Base-by-base conservation (phyloP, 179 eudicot species). In the Vitellaria paradoxa region DNA sequence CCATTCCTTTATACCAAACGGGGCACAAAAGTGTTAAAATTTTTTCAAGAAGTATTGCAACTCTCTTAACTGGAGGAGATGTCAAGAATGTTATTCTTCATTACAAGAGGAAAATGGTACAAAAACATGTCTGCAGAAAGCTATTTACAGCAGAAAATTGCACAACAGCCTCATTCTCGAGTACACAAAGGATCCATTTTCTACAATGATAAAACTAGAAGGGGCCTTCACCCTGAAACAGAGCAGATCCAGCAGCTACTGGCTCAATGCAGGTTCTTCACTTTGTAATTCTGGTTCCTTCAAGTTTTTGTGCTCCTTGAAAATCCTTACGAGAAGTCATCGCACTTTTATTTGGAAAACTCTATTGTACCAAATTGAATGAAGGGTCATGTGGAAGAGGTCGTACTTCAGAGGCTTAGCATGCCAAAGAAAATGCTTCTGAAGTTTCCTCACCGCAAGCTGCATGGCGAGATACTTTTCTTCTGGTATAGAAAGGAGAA, bases 341-440 rank as follows among this genome's bases (percentile, higher is more conserved):
- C 82, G 77, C 21, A 18, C 81, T 72, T 79, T 79, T 21, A 83
- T 79, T 84, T 86, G 92, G 59, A 83, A 87, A 69, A 92, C 91
- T 72, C 98, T 76, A 64, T 85, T 93, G 70, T 83, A 77, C 98
- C 98, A 93, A 70, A 93, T 89, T 2, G 97, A 93, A 75, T 93
- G 97, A 78, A 92, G 91, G 30, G 86, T 92, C 92, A 88, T 90
- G 72, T 93, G 87, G 57, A 93, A 93, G 46, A 92, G 82, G 79
- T 93, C 98, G 68, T 92, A 92, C 82, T 90, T 92, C 53, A 83
- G 68, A 21, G 97, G 93, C 70, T 86, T 87, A 66, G 85, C 83
- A 78, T 92, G 92, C 98, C 95, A 93, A 1, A 89, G 79, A 69
- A 93, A 93, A 88, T 93, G 98, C 78, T 80, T 77, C 82, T 89